Conservation (phyloP, 2,329 filamentous ascomycete species). For the Pestalotiopsis sp. region DNA sequence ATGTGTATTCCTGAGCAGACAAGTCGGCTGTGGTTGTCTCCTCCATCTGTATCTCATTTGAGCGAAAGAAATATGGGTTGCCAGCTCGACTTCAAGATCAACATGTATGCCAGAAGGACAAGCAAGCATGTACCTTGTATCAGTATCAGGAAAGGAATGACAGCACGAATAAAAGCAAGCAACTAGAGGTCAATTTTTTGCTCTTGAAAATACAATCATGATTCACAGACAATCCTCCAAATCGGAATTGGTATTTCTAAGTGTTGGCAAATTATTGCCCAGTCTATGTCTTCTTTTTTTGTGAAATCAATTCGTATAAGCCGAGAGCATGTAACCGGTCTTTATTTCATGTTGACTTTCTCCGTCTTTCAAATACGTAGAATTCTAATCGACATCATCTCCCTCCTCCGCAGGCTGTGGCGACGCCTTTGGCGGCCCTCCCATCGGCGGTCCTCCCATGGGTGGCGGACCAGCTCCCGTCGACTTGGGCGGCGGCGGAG, state of each 20-base stretch:
- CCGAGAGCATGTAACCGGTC: not conserved
- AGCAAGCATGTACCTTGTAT: not conserved
- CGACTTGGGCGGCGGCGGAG: slow-evolving; percentile 64
- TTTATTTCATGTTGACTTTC: not conserved
- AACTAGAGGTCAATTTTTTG: not conserved
- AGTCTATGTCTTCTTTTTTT: not conserved
- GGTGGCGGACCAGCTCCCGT: slow-evolving; percentile 46
- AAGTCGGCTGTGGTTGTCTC: not conserved
- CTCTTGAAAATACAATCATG: not conserved
- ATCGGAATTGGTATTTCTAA: slow-evolving; percentile 23
- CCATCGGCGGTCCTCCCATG: slow-evolving; percentile 38
- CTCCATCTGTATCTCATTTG: not conserved
- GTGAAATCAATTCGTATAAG: not conserved
- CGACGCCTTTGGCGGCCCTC: slow-evolving; percentile 35
- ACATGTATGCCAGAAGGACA: not conserved
- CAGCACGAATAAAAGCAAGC: not conserved
- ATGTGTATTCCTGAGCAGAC: not conserved
- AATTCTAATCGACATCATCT: slow-evolving; percentile 26
- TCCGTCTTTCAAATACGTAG: not conserved
- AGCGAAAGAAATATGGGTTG: not conserved
- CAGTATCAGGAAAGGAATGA: not conserved
- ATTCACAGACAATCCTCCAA: not conserved
- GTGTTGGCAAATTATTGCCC: not conserved
- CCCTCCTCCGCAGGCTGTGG: slow-evolving; percentile 29
- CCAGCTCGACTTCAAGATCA: not conserved